Percentiles rank a stretch among this genome's conserved stretches.
These are phyloP conservation scores for Quercus dentata DNA, from an alignment of 306 rosid species.

Conservation along the genomic window DNA sequence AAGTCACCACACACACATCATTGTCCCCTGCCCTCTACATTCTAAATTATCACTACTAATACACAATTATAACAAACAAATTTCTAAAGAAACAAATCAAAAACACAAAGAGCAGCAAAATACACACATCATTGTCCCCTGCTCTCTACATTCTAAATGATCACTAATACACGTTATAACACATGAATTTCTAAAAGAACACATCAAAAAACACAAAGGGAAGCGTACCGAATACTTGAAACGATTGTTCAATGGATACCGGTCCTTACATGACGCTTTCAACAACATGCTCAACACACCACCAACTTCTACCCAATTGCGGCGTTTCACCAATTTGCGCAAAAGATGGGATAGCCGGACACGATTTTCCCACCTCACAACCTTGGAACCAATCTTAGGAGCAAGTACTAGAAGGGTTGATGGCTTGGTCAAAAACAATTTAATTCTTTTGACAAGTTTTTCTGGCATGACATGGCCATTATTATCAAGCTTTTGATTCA, in stretches of 20 bases:
- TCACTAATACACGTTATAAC: background rate
- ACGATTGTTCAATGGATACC: slow-evolving; percentile 42
- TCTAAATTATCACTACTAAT: background rate
- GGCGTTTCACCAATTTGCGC: slow-evolving; percentile 40
- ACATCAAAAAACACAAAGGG: background rate
- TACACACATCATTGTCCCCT: too few relatives aligned
- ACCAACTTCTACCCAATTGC: slow-evolving; percentile 58
- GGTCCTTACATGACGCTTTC: slow-evolving; percentile 45
- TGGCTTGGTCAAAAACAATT: slow-evolving; percentile 51
- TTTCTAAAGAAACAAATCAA: too few relatives aligned
- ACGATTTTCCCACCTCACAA: slow-evolving; percentile 48
- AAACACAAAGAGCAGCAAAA: too few relatives aligned
- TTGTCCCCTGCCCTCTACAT: background rate
- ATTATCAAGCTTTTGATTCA: background rate
- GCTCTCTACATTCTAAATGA: too few relatives aligned
- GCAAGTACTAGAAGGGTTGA: slow-evolving; percentile 44
- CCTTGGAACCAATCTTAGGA: slow-evolving; percentile 40
- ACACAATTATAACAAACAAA: too few relatives aligned
- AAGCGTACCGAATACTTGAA: slow-evolving; percentile 58
- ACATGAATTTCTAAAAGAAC: too few relatives aligned
- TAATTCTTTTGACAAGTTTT: slow-evolving; percentile 33
- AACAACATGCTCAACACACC: slow-evolving; percentile 62
- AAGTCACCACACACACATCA: background rate
- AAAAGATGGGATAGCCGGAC: slow-evolving; percentile 33
- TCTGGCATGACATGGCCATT: background rate